Evolutionary conservation across 768 basidiomycete genomes (phyloP), one percentile per base, ranked within the genome.

Genomic region (Mycena vulgaris): DNA sequence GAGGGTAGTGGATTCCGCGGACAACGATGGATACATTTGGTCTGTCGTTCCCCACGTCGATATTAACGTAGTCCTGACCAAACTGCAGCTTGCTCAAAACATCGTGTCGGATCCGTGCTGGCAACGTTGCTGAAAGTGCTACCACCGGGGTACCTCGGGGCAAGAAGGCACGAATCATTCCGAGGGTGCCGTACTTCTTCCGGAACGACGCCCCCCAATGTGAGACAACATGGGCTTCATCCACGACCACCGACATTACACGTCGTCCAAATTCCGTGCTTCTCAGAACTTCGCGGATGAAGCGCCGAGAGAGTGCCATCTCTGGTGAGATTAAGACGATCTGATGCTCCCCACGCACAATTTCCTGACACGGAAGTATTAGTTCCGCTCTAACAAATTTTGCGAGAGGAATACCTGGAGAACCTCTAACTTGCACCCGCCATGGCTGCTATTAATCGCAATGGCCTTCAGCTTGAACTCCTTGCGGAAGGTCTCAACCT

Each of bases 261-360:
- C 76, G 64, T 0, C 42, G 45, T 9, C 27, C 58, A 52, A 82
- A 77, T 37, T 68, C 68, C 0, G 74, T 2, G 3, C 80, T 77
- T 3, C 74, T 71, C 2, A 82, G 37, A 5, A 83, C 77, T 1
- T 68, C 62, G 0, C 74, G 61, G 6, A 79, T 68, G 64, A 83
- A 82, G 0, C 57, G 49, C 5, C 73, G 71, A 0, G 79, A 80
- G 2, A 80, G 74, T 0, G 80, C 64, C 70, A 82, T 77, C 65
- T 83, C 81, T 0, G 81, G 82, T 13, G 82, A 83, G 13, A 82
- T 71, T 4, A 83, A n/a, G 8, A 82, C 70, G 10, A 83, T 76
- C 58, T 78, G 78, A 57, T 75, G 78, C 31, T 78, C 57, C 21
- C 77, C 75, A 13, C 51, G 11, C 16, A 70, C 53, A 6, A 80